Evolutionary conservation across 371 early-diverging fungal species (phyloP), one percentile per base, ranked within the genome.

Genomic region (Apophysomyces elegans): DNA sequence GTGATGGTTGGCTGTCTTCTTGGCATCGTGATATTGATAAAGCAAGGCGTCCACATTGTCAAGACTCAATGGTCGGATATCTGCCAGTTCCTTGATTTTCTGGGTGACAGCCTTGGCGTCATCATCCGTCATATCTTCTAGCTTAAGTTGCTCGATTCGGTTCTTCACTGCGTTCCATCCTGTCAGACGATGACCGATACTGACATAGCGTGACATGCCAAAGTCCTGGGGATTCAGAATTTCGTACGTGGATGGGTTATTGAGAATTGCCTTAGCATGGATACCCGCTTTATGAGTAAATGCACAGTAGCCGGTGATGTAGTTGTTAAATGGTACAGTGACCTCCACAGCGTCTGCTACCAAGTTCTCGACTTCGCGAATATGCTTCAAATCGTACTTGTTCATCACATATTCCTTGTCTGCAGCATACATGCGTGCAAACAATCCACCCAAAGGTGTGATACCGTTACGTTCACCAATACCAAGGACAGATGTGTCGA

Each of bases 81-180:
- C 97, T 13, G 96, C 95, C 47, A 95, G 76, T 64, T 83, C 77
- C 91, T 97, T 97, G 84, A 97, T 95, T 82, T 94, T 90, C 65
- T 84, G 84, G 0, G 97, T 97, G 61, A 96, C 91, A 37, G 79
- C 85, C 89, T 97, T 97, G 81, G 94, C 88, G 61, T 95, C 90
- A 12, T 90, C 90, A 73, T 97, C 96, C 61, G 87, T 88, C 56
- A 95, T 74, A 13, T 76, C 79, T 12, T 45, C 54, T 58, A 97
- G 78, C 9, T 89, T 88, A 21, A 97, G 81, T 76, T 95, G 95
- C 71, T 92, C 88, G 21, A 91, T 93, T 59, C 97, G 90, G 84
- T 94, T 93, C 91, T 95, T 96, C 86, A 97, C 96, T 36, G 97
- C 96, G 79, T 97, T 96, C 96, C 97, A 97, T n/a, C 97, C 96